phyloP scores from a whole-genome alignment of 129 eudicot species.

The Artemisia argyi region DNA sequence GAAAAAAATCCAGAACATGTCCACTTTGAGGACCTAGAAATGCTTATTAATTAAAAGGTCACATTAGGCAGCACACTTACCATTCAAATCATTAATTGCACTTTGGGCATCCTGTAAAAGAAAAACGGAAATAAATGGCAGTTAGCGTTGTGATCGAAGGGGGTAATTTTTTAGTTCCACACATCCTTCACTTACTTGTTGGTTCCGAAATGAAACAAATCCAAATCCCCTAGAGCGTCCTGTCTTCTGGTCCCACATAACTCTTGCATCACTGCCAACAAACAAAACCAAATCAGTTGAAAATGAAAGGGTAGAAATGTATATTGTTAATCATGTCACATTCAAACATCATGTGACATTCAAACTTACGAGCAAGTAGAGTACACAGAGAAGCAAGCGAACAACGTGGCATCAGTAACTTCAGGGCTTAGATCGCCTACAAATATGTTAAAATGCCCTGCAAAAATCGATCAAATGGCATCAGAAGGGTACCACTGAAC shows the following conservation, averaged over 20 bases:
- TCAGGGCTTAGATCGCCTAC: constrained; percentile 99
- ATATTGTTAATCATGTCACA: neutral
- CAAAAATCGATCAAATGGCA: constrained; percentile 14
- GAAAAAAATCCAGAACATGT: neutral
- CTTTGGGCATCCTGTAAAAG: constrained; percentile 36
- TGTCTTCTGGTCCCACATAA: constrained; percentile 99
- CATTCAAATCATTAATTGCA: constrained; percentile 41
- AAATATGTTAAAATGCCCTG: constrained; percentile 91
- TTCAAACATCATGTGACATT: too few relatives aligned
- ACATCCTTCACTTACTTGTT: constrained; percentile 57
- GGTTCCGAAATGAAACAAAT: constrained; percentile 91
- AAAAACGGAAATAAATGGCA: constrained; percentile 1
- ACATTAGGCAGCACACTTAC: constrained; percentile 13
- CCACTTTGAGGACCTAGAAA: neutral
- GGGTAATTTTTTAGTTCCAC: neutral
- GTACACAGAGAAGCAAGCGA: constrained; percentile 84
- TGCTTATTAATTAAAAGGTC: neutral
- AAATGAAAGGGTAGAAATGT: neutral
- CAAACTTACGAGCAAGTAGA: constrained; percentile 88
- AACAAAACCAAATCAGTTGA: constrained; percentile 11
- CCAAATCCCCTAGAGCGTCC: constrained; percentile 99
- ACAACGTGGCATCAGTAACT: constrained; percentile 92
- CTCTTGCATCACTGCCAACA: constrained; percentile 84
- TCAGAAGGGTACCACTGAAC: neutral
- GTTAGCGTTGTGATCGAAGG: constrained; percentile 4